These are phyloP conservation scores for Priceomyces medius DNA, from an alignment of 805 yeast species.

Conservation along the genomic window DNA sequence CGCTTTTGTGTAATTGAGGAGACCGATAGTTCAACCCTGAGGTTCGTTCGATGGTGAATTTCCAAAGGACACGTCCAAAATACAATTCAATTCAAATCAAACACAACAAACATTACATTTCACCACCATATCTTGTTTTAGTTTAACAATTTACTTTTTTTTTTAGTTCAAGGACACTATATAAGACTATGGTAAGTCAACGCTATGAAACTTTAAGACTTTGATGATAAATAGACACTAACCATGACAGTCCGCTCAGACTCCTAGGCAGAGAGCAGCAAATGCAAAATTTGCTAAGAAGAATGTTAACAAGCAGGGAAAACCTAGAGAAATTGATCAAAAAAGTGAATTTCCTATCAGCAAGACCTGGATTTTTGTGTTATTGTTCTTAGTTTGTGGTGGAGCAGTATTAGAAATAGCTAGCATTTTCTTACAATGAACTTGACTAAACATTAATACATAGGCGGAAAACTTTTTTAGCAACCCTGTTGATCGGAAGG, in stretches of 20 bases:
- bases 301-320: conserved; percentile 73
- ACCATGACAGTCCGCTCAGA: conserved; percentile 59
- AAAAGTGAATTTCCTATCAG: conserved; percentile 54
- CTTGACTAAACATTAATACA: no score
- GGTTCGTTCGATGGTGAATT: not conserved
- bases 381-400: conserved; percentile 71
- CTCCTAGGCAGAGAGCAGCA: conserved; percentile 86
- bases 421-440: conserved; percentile 43
- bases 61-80: not conserved
- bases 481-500: no score
- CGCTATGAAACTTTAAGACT: not conserved
- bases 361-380: conserved; percentile 59
- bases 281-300: conserved; percentile 77
- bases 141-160: not conserved
- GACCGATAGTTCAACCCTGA: not conserved
- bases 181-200: not conserved
- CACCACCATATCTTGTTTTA: not conserved
- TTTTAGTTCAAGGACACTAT: not conserved
- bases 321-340: conserved; percentile 48
- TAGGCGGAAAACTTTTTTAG: no score
- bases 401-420: conserved; percentile 77
- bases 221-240: not conserved
- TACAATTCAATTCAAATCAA: not conserved
- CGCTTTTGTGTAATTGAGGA: no score
- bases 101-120: not conserved